Evolutionary conservation across 441 rosid species (phyloP), one percentile per base, ranked within the genome.

Genomic region (Lepidium campestre): DNA sequence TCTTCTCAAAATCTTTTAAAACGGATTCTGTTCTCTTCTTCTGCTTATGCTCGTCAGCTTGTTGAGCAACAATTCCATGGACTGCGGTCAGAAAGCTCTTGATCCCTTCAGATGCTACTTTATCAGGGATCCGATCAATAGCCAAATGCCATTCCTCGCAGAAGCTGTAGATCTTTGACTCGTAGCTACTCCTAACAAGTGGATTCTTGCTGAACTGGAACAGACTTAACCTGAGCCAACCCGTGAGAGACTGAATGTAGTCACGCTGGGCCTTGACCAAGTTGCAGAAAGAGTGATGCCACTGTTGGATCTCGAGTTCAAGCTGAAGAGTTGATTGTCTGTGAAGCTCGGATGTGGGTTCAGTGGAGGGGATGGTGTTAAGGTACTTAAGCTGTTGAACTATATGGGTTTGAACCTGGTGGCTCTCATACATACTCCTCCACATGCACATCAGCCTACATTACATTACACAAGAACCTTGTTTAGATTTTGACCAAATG

Each of bases 341-440:
- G 72, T 90, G 98, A 76, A 93, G 88, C 85, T 88, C 97, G 0
- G 98, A 85, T 0, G 97, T 88, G 2, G 97, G 83, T 66, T 88
- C 94, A 1, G 80, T 73, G 18, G 98, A 90, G 31, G 98, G 98
- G 25, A 88, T 73, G 15, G 86, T 78, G 74, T 88, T 93, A 47
- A 90, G 81, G 77, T 88, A 90, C 77, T 87, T 90, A 55, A 93
- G 96, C 82, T 93, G 98, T 78, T 88, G 91, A 68, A 87, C 96
- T 19, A 93, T 93, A 79, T 88, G 98, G 0, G 84, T 86, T 62
- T 93, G 98, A 69, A 88, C 98, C 67, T 90, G 98, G 70, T 93
- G 98, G 62, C 89, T 85, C 81, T 93, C 97, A 29, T 93, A 93
- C 98, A 87, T 93, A 84, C 91, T 82, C 82, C 94, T 93, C 98